Evolutionary conservation across 306 rosid genomes (phyloP).

Genomic region (Rubus parviflorus): DNA sequence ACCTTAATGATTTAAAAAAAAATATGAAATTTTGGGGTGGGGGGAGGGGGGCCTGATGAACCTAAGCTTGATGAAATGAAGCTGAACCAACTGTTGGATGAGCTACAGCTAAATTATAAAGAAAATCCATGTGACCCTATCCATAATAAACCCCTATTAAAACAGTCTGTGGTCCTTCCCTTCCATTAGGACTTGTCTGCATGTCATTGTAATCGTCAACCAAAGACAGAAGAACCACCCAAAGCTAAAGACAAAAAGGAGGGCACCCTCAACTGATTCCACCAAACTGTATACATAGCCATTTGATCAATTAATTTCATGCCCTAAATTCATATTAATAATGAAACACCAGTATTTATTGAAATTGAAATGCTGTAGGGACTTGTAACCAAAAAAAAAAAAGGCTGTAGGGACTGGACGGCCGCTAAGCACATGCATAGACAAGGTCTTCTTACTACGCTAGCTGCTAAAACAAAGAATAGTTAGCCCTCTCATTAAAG

Average conservation of each 20-base stretch:
- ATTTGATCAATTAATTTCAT: slow-evolving; percentile 27
- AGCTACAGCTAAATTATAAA: slow-evolving; percentile 5
- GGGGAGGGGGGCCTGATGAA: neutral
- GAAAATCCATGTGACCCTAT: slow-evolving; percentile 49
- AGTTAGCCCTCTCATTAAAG: neutral
- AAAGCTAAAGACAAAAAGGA: slow-evolving; percentile 70
- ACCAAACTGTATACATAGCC: slow-evolving; percentile 45
- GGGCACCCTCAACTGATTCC: slow-evolving; percentile 60
- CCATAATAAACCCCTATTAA: slow-evolving; percentile 33
- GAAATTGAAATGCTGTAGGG: slow-evolving; percentile 42
- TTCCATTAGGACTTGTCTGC: slow-evolving; percentile 44
- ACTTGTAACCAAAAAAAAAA: too few species aligned
- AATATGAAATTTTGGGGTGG: too few species aligned
- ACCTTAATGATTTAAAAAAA: slow-evolving; percentile 13
- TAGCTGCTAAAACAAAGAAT: slow-evolving; percentile 11
- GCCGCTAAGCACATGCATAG: slow-evolving; percentile 53
- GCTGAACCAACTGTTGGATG: slow-evolving; percentile 5
- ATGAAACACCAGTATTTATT: slow-evolving; percentile 22
- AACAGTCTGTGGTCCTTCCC: slow-evolving; percentile 56
- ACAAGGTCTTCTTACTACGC: slow-evolving; percentile 20
- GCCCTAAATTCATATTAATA: slow-evolving; percentile 19
- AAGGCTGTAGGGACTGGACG: slow-evolving; percentile 42
- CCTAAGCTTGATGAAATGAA: slow-evolving; percentile 1
- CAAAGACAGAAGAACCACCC: slow-evolving; percentile 66
- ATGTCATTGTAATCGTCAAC: slow-evolving; percentile 54